Percentiles rank a stretch among this genome's conserved stretches.
Evolutionary conservation across 2,329 filamentous ascomycete species (phyloP).

Genomic region (Trichoderma arundinaceum): DNA sequence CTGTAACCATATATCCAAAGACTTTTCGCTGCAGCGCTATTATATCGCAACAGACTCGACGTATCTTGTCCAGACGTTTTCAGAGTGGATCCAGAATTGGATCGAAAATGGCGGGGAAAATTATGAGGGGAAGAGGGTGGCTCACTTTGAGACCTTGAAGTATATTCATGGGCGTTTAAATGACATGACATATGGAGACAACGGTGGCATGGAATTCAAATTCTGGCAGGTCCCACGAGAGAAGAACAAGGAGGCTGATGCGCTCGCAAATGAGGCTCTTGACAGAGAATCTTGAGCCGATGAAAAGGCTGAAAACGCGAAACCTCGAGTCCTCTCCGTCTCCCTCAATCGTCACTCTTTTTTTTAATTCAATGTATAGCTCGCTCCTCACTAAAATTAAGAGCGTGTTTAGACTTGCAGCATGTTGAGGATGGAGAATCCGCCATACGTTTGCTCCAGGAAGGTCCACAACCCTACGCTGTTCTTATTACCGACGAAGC

Average conservation of each 20-base stretch:
- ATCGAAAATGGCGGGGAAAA: neutral
- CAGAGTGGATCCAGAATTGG: neutral
- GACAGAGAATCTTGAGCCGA: neutral
- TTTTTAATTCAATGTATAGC: neutral
- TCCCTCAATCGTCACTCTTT: neutral
- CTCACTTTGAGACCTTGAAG: neutral
- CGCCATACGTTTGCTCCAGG: neutral
- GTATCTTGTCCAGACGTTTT: neutral
- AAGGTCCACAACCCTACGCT: neutral
- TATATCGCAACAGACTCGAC: constrained; percentile 7
- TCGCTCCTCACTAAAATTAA: neutral
- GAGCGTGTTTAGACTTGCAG: neutral
- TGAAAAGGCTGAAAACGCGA: neutral
- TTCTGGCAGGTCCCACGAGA: neutral
- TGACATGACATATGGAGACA: neutral
- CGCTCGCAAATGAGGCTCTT: neutral
- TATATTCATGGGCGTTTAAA: neutral
- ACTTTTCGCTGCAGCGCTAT: neutral
- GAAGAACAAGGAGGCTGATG: constrained; percentile 9
- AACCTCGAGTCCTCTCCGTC: neutral
- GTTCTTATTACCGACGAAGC: neutral
- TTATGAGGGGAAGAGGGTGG: neutral
- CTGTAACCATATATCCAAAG: neutral
- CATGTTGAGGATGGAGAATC: neutral
- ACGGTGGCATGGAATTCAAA: neutral